Percentiles rank a stretch among this genome's conserved stretches.
These are phyloP conservation scores for Breviolum minutum DNA, from an alignment of 73 alveolate species.

Conservation along the genomic window DNA sequence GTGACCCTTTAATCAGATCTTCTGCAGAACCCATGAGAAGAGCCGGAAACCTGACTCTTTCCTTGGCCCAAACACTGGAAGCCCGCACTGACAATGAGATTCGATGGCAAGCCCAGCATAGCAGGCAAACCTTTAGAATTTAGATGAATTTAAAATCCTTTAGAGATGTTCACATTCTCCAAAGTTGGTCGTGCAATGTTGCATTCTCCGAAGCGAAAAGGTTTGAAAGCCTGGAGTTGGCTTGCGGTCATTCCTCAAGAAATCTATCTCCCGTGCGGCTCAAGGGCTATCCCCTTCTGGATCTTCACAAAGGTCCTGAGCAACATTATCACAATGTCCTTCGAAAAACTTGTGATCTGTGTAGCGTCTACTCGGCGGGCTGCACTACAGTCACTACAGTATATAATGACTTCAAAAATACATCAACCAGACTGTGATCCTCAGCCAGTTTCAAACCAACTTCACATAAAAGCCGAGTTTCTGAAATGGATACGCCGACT, in stretches of 20 bases:
- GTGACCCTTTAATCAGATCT: conserved; percentile 34
- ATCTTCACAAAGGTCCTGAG: conserved; percentile 54
- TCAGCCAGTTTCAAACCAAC: neutral
- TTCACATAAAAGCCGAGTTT: neutral
- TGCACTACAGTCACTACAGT: neutral
- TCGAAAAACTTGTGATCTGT: neutral
- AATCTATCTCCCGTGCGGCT: neutral
- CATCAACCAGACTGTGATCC: neutral
- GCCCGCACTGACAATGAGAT: neutral
- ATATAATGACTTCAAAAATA: neutral
- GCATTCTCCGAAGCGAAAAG: too few species aligned
- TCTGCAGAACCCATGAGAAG: conserved; percentile 35
- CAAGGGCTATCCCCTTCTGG: conserved; percentile 27
- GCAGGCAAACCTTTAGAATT: neutral
- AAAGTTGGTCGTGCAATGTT: too few species aligned
- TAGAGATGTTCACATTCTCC: too few species aligned
- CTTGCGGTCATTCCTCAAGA: too few species aligned
- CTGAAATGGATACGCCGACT: conserved; percentile 87
- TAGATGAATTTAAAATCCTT: neutral
- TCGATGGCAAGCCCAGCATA: neutral
- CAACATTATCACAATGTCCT: neutral
- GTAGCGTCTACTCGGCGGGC: neutral
- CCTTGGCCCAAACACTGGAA: neutral
- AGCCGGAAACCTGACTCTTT: conserved; percentile 65
- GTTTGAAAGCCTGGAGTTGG: too few species aligned